phyloP scores from a whole-genome alignment of 192 early-diverging fungal species.

The Entomortierella lignicola region DNA sequence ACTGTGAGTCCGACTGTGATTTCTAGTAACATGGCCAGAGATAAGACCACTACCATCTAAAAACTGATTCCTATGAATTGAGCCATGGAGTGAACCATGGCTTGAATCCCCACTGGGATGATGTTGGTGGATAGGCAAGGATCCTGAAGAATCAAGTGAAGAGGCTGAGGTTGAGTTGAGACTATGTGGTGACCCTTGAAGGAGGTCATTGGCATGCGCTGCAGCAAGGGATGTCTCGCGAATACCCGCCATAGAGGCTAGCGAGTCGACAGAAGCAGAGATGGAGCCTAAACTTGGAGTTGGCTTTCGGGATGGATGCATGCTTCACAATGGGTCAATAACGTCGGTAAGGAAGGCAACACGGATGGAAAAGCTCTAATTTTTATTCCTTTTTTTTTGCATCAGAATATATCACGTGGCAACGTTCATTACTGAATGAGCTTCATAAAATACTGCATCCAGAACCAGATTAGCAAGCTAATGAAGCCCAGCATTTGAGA shows the following conservation, averaged over 20 bases:
- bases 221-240: slow-evolving; percentile 7
- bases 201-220: slow-evolving; percentile 8
- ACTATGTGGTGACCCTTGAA: slow-evolving; percentile 32
- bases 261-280: slow-evolving; percentile 36
- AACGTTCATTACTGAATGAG: too few species aligned
- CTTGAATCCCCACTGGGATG: slow-evolving; percentile 15
- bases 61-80: slow-evolving; percentile 17
- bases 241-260: slow-evolving; percentile 14
- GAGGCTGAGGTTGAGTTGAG: slow-evolving; percentile 44
- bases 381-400: too few species aligned
- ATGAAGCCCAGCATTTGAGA: too few species aligned
- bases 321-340: not conserved
- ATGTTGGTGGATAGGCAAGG: slow-evolving; percentile 39
- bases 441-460: too few species aligned
- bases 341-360: too few species aligned
- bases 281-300: slow-evolving; percentile 18
- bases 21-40: not conserved
- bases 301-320: slow-evolving; percentile 28
- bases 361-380: too few species aligned
- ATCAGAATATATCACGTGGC: too few species aligned
- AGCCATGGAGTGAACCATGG: not conserved
- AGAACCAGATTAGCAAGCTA: too few species aligned
- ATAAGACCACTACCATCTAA: not conserved
- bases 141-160: slow-evolving; percentile 39
- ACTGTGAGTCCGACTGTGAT: slow-evolving; percentile 26